Percentiles rank a stretch among this genome's conserved stretches.
Conservation (phyloP, 768 basidiomycete species). For the Suillus tomentosus region DNA sequence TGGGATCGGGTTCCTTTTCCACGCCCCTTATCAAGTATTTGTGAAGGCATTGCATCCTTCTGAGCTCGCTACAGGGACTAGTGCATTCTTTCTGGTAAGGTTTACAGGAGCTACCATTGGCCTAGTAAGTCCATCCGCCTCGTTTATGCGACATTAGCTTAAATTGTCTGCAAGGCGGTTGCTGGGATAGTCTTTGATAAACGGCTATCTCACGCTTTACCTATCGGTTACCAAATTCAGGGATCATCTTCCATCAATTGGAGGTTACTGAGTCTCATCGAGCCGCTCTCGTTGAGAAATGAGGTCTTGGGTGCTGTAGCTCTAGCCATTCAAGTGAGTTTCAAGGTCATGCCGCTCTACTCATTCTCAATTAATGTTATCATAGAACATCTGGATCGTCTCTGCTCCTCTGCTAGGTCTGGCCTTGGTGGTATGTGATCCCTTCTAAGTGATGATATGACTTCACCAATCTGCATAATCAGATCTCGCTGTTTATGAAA, state of each 20-base stretch:
- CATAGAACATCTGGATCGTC: conserved; percentile 71
- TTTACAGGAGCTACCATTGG: conserved; percentile 87
- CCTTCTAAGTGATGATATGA: neutral
- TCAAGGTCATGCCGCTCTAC: conserved; percentile 12
- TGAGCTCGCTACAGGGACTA: conserved; percentile 77
- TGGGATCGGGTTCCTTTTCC: conserved; percentile 83
- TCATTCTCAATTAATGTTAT: conserved; percentile 18
- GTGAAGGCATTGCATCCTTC: conserved; percentile 61
- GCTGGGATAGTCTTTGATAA: conserved; percentile 75
- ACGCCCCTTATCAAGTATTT: conserved; percentile 84
- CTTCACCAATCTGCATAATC: conserved; percentile 9
- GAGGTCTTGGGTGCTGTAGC: conserved; percentile 57
- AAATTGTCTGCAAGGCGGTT: conserved; percentile 51
- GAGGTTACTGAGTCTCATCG: conserved; percentile 47
- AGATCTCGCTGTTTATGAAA: conserved; percentile 34
- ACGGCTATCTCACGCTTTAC: conserved; percentile 49
- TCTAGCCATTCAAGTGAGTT: conserved; percentile 60
- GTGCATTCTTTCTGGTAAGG: conserved; percentile 84
- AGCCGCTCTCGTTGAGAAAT: conserved; percentile 46
- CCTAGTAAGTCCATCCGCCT: conserved; percentile 50
- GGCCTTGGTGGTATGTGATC: conserved; percentile 56
- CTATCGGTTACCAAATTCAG: conserved; percentile 45
- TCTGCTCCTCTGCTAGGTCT: conserved; percentile 70
- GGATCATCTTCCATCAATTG: conserved; percentile 55
- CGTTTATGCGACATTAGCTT: conserved; percentile 11